Conservation (phyloP, 148 eudicot species). For the Salicornia ramosissima region DNA sequence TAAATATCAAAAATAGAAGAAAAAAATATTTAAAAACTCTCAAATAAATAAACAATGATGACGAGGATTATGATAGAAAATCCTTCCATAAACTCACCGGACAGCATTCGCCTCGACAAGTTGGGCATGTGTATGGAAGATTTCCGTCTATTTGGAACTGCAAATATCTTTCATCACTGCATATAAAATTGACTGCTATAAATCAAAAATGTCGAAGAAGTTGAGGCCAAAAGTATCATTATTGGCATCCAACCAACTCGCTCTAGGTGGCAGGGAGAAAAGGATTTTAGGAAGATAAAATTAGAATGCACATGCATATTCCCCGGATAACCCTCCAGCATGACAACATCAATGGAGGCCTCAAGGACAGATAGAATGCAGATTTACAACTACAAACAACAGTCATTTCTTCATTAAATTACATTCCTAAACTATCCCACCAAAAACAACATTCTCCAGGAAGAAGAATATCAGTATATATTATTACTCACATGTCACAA, state of each 20-base stretch:
- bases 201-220: neutral
- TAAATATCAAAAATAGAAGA: neutral
- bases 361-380: neutral
- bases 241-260: neutral
- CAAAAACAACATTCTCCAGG: neutral
- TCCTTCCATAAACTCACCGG: slow-evolving; percentile 44
- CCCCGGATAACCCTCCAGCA: neutral
- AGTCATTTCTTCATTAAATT: neutral
- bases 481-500: too few relatives aligned
- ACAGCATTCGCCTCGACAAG: slow-evolving; percentile 93
- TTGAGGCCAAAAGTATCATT: neutral
- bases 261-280: neutral
- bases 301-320: neutral
- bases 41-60: neutral
- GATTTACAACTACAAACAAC: neutral
- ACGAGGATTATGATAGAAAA: neutral
- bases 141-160: slow-evolving; percentile 90
- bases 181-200: slow-evolving; percentile 3
- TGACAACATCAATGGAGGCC: too few relatives aligned
- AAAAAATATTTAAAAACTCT: neutral
- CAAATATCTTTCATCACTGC: slow-evolving; percentile 84
- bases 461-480: too few relatives aligned
- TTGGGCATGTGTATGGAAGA: slow-evolving; percentile 85
- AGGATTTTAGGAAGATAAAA: neutral
- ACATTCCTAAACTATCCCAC: neutral